These are phyloP conservation scores for Boehmeria nivea DNA, from an alignment of 306 rosid species.

Conservation along the genomic window DNA sequence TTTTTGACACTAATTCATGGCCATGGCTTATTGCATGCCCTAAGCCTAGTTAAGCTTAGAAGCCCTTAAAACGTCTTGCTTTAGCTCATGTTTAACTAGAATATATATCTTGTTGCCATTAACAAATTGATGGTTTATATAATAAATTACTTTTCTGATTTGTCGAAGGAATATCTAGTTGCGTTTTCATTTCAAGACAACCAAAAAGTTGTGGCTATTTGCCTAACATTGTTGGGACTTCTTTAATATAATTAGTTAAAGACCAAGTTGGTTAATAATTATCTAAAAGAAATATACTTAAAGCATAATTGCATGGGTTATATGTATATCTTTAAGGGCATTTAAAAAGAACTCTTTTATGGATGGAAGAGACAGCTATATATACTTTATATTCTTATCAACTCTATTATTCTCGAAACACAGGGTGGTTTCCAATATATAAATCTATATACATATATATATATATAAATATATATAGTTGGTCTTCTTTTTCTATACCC, in stretches of 20 bases:
- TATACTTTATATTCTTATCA: too few relatives aligned
- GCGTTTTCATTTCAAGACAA: not conserved
- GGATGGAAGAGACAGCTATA: too few relatives aligned
- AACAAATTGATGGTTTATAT: not conserved
- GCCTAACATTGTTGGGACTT: not conserved
- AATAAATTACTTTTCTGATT: not conserved
- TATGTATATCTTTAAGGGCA: too few relatives aligned
- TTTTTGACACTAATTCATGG: not conserved
- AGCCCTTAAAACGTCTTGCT: not conserved
- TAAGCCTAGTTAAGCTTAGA: not conserved
- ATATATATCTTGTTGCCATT: not conserved
- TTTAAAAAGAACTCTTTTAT: too few relatives aligned
- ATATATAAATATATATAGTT: too few relatives aligned
- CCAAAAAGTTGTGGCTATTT: not conserved
- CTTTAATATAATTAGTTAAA: not conserved
- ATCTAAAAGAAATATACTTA: too few relatives aligned
- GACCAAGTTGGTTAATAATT: too few relatives aligned
- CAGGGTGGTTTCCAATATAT: too few relatives aligned
- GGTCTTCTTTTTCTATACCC: too few relatives aligned
- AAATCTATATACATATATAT: too few relatives aligned
- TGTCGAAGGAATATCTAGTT: slow-evolving; percentile 1
- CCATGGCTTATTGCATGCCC: not conserved
- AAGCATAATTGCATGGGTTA: too few relatives aligned
- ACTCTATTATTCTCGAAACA: too few relatives aligned
- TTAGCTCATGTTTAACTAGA: not conserved